Percentiles rank a stretch among this genome's conserved stretches.
phyloP scores from a whole-genome alignment of 345 rosid genomes.

The Aurinia saxatilis region DNA sequence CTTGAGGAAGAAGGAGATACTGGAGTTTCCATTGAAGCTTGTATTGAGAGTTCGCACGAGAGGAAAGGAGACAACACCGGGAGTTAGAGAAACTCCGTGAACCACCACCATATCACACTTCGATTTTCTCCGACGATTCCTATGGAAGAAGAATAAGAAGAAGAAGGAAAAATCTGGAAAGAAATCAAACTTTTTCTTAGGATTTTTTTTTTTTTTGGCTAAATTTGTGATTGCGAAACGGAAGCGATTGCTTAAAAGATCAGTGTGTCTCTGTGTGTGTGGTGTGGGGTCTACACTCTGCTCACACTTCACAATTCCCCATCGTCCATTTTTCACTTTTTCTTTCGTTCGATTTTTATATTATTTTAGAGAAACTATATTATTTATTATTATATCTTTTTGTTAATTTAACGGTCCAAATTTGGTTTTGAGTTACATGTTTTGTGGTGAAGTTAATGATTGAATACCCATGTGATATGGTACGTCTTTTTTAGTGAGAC shows the following conservation, averaged over 20 bases:
- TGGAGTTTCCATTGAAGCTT: constrained; percentile 34
- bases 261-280: constrained; percentile 20
- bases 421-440: background rate
- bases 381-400: background rate
- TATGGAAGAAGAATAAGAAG: too few relatives aligned
- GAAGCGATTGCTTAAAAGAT: constrained; percentile 26
- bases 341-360: background rate
- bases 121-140: background rate
- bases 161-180: constrained; percentile 10
- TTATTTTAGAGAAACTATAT: background rate
- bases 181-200: constrained; percentile 14
- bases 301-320: constrained; percentile 7
- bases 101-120: constrained; percentile 28
- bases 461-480: background rate
- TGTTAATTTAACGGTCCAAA: constrained; percentile 5
- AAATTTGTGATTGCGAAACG: constrained; percentile 14
- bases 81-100: constrained; percentile 25
- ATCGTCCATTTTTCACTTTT: constrained; percentile 25
- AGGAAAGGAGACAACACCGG: constrained; percentile 19
- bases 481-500: background rate
- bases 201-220: background rate
- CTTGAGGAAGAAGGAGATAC: constrained; percentile 43
- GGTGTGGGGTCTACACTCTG: constrained; percentile 10
- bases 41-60: constrained; percentile 9
- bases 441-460: too few relatives aligned